Conservation (phyloP, 305 asterid genomes). For the Petunia hybrid region DNA sequence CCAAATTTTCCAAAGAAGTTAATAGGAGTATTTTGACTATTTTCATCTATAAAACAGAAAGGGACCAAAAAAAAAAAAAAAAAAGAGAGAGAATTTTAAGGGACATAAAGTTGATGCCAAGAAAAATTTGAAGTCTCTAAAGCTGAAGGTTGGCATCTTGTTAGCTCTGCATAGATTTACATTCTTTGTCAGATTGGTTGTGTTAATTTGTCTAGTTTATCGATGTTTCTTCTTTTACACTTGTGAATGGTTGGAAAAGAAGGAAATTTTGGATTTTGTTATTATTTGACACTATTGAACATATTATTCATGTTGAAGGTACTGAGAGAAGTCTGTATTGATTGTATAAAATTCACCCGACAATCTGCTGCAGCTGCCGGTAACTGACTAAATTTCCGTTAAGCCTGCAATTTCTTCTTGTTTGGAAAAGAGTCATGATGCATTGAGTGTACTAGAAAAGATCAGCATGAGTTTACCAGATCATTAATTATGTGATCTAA, state of each 20-base stretch:
- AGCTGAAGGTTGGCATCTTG: slow-evolving; percentile 22
- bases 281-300: slow-evolving; percentile 1
- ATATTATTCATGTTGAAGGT: background rate
- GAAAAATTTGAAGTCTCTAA: background rate
- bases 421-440: background rate
- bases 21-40: background rate
- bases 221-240: background rate
- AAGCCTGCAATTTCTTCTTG: slow-evolving; percentile 10
- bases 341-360: background rate
- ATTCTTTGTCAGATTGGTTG: slow-evolving; percentile 13
- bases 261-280: background rate
- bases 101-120: background rate
- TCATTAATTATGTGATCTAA: background rate
- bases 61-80: no score
- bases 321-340: background rate
- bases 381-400: slow-evolving; percentile 7
- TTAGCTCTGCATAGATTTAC: background rate
- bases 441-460: background rate
- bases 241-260: background rate
- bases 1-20: background rate
- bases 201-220: background rate
- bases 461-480: background rate
- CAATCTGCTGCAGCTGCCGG: background rate
- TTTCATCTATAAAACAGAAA: background rate
- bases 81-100: background rate